phyloP scores from a whole-genome alignment of 2,329 filamentous ascomycete genomes.

The Pezicula radicicola region DNA sequence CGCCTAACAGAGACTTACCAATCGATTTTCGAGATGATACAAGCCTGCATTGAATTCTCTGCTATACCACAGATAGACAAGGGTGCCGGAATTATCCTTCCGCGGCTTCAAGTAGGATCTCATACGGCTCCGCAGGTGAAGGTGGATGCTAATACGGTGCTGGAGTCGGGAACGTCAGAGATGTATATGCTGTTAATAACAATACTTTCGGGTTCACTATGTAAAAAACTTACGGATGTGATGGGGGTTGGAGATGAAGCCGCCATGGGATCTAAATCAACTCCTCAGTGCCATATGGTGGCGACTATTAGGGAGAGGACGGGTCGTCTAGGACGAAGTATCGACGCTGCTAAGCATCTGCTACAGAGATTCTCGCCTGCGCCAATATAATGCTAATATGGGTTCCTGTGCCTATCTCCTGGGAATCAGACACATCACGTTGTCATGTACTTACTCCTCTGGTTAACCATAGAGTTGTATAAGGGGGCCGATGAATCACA shows the following conservation, averaged over 20 bases:
- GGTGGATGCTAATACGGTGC: conserved; percentile 4
- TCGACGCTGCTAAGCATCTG: background rate
- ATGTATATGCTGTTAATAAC: conserved; percentile 9
- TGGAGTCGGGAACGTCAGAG: background rate
- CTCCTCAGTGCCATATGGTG: background rate
- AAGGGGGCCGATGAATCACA: no score
- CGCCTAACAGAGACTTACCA: conserved; percentile 4
- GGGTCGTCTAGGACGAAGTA: background rate
- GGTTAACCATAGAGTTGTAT: no score
- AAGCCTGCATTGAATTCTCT: conserved; percentile 6
- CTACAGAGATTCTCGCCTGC: background rate
- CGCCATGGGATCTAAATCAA: background rate
- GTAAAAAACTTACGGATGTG: background rate
- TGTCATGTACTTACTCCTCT: no score
- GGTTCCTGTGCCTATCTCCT: no score
- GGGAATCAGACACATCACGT: no score
- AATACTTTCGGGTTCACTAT: conserved; percentile 3
- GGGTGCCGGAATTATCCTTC: conserved; percentile 1
- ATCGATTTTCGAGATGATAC: conserved; percentile 8
- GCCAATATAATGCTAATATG: no score
- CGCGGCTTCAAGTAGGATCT: conserved; percentile 4
- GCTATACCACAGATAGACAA: background rate
- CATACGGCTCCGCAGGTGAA: background rate
- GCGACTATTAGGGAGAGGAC: background rate
- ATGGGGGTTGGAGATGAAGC: background rate